Conservation (phyloP, 2,329 filamentous ascomycete genomes). For the Fusarium sacchari region DNA sequence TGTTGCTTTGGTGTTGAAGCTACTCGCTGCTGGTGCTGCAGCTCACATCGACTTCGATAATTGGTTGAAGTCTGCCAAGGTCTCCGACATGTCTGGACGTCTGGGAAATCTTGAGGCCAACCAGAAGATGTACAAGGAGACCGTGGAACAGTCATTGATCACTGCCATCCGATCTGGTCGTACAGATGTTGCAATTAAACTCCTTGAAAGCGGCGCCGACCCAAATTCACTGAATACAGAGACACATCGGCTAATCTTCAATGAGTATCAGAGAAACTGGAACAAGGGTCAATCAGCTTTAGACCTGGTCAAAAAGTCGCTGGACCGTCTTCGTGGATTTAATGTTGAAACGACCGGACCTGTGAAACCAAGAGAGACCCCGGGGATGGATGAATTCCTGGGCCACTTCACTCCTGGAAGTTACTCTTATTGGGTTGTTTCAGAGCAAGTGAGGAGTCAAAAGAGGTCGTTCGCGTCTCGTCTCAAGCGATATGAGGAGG, state of each 20-base stretch:
- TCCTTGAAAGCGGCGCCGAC: constrained; percentile 73
- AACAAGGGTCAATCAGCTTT: constrained; percentile 62
- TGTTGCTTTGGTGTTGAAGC: constrained; percentile 61
- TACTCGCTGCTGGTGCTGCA: constrained; percentile 72
- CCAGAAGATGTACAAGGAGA: constrained; percentile 57
- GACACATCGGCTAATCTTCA: constrained; percentile 50
- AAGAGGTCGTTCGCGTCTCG: constrained; percentile 48
- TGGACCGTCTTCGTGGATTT: constrained; percentile 61
- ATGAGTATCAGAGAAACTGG: constrained; percentile 47
- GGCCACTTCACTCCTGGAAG: constrained; percentile 59
- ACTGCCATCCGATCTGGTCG: constrained; percentile 61
- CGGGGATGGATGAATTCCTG: constrained; percentile 64
- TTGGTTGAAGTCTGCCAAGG: constrained; percentile 68
- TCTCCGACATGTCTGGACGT: constrained; percentile 49
- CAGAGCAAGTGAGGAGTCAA: constrained; percentile 49
- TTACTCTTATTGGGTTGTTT: constrained; percentile 68
- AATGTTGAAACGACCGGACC: constrained; percentile 35
- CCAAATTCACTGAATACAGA: constrained; percentile 65
- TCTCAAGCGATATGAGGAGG: constrained; percentile 44
- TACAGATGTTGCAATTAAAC: constrained; percentile 60
- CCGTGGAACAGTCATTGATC: constrained; percentile 73
- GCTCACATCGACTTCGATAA: constrained; percentile 69
- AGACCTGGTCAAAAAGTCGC: constrained; percentile 66
- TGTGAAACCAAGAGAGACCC: constrained; percentile 43
- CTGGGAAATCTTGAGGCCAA: constrained; percentile 59